Evolutionary conservation across 1,284 basidiomycete genomes (phyloP), one percentile per base, ranked within the genome.

Genomic region (Trichosporon sp.): DNA sequence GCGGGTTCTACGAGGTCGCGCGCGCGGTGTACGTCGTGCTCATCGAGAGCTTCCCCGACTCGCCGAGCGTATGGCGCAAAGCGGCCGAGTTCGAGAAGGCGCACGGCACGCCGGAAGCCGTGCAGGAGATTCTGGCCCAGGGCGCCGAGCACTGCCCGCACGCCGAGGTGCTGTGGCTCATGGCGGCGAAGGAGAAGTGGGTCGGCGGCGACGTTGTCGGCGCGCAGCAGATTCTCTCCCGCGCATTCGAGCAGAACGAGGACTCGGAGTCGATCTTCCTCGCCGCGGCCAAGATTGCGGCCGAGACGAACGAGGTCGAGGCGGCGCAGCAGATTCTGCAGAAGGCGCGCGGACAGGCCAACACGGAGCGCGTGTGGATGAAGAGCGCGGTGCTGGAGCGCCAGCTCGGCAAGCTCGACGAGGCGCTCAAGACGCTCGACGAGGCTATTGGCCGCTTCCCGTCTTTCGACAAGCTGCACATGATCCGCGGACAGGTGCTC

Each of bases 201-300:
- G 76, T 91, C 10, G 86, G 87, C 9, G 90, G 91, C 8, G 92
- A 99, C 74, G 89, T 98, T 10, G 85, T 88, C 1, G 89, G 88
- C 13, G 92, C 95, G 0, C 88, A 95, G 57, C 86, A 88, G 66
- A 89, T 96, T 14, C 86, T 99, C 14, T 91, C 89, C 66, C 86
- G 86, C 49, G 94, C 96, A 0, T 98, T 98, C 83, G 87, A 91
- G 66, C 91, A 92, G 56, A 99, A 98, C 76, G 90, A 94, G 16
- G 94, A 97, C 75, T 95, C 91, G 75, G 96, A 99, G 79, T 88
- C 90, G 66, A 97, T 99, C 73, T 99, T 95, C 90, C 82, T 99
- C 46, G 95, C 95, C 0, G 95, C 95, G 21, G 92, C 96, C 66
- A 96, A 97, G 81, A 84, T 98, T 8, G 95, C 98, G 73, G 89